Percentiles rank a stretch among this genome's conserved stretches.
Conservation (phyloP, 148 eudicot species). For the Amaranthus cruentus region DNA sequence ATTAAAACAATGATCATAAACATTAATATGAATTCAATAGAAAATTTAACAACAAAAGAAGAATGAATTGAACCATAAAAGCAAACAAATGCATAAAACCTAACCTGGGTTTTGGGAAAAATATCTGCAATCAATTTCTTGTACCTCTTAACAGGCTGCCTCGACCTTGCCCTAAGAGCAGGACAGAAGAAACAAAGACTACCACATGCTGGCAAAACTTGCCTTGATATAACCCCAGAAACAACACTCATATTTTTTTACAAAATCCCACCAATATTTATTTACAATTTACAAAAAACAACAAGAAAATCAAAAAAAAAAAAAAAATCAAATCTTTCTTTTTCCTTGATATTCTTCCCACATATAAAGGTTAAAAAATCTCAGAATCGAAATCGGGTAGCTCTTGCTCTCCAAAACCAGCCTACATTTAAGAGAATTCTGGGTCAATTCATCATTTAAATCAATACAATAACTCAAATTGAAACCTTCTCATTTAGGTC, state of each 20-base stretch:
- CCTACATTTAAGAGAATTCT: conserved; percentile 33
- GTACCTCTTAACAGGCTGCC: conserved; percentile 98
- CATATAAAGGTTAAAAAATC: too few species aligned
- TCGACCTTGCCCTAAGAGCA: conserved; percentile 74
- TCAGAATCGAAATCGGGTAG: conserved; percentile 26
- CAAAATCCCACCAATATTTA: conserved; percentile 18
- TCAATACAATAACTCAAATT: not conserved
- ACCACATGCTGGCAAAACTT: conserved; percentile 86
- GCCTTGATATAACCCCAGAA: conserved; percentile 87
- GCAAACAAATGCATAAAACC: conserved; percentile 16
- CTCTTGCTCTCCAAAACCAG: conserved; percentile 42
- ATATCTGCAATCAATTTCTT: conserved; percentile 85
- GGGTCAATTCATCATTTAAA: not conserved
- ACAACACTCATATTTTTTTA: conserved; percentile 51
- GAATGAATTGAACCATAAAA: not conserved
- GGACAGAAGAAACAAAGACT: conserved; percentile 88
- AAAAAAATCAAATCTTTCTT: conserved; percentile 24
- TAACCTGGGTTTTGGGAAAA: conserved; percentile 75
- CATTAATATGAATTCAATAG: not conserved
- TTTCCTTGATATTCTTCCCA: conserved; percentile 20
- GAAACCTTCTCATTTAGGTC: conserved; percentile 16
- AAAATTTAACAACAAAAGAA: not conserved
- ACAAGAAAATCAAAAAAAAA: not conserved
- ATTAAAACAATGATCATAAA: not conserved
- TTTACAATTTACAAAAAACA: conserved; percentile 12